phyloP scores from a whole-genome alignment of 257 asterid genomes.

The Scutellaria baicalensis region DNA sequence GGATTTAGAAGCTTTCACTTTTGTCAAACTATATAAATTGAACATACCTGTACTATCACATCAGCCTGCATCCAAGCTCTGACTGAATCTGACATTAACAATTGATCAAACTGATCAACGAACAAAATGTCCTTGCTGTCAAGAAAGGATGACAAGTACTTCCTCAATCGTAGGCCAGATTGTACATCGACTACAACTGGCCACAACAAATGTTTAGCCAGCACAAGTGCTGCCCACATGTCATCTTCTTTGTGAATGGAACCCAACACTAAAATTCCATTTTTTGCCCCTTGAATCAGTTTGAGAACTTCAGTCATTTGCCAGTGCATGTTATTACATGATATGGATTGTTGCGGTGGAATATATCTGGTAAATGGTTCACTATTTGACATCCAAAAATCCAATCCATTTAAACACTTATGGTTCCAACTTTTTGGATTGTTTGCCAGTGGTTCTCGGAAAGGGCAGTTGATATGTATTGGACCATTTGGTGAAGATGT shows the following conservation, averaged over 20 bases:
- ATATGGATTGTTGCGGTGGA: constrained; percentile 41
- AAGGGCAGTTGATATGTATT: constrained; percentile 86
- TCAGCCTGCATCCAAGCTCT: constrained; percentile 70
- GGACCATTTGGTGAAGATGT: constrained; percentile 84
- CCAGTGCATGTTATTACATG: constrained; percentile 21
- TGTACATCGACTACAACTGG: constrained; percentile 79
- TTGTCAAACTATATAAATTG: neutral
- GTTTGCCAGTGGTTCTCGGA: constrained; percentile 79
- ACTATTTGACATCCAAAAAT: constrained; percentile 58
- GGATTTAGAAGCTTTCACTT: neutral
- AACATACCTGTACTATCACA: constrained; percentile 77
- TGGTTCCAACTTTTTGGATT: constrained; percentile 48
- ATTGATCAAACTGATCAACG: constrained; percentile 87
- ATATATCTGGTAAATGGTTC: constrained; percentile 76
- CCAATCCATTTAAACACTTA: constrained; percentile 66
- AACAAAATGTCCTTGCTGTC: constrained; percentile 57
- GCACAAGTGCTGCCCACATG: constrained; percentile 89
- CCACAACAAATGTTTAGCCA: constrained; percentile 89
- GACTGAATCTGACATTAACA: constrained; percentile 69
- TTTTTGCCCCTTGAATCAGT: constrained; percentile 63
- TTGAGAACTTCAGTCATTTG: constrained; percentile 49
- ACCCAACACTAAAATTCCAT: constrained; percentile 72
- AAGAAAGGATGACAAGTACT: constrained; percentile 54
- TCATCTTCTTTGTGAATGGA: constrained; percentile 85
- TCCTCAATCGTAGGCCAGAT: constrained; percentile 89